phyloP scores from a whole-genome alignment of 257 asterid genomes.

The Fraxinus cuspidata region DNA sequence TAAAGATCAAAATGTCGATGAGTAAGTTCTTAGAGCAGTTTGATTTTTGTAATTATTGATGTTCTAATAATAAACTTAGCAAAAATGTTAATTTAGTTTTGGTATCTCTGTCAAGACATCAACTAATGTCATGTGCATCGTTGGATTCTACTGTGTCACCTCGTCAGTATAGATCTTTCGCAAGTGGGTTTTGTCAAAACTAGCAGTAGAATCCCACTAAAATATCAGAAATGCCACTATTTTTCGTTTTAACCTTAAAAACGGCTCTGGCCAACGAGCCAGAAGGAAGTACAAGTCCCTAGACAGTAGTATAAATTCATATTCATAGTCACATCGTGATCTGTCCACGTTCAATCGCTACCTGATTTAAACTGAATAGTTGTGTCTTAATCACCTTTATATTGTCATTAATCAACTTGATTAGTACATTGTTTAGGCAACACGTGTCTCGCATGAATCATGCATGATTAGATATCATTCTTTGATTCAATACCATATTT shows the following conservation, averaged over 20 bases:
- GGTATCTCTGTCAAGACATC: neutral
- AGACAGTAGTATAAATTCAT: too few species aligned
- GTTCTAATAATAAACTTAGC: neutral
- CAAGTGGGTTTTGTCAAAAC: slow-evolving; percentile 30
- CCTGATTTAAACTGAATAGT: slow-evolving; percentile 1
- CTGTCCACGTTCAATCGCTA: slow-evolving; percentile 27
- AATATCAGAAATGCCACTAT: slow-evolving; percentile 27
- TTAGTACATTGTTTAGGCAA: neutral
- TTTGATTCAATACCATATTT: slow-evolving; percentile 1
- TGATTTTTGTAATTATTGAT: slow-evolving; percentile 24
- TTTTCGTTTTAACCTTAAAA: slow-evolving; percentile 9
- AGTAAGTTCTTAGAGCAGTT: slow-evolving; percentile 27
- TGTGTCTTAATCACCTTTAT: slow-evolving; percentile 17
- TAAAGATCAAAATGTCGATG: slow-evolving; percentile 2
- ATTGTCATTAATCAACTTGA: slow-evolving; percentile 2
- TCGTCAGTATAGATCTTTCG: slow-evolving; percentile 34
- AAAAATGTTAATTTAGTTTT: neutral
- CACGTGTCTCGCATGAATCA: slow-evolving; percentile 10
- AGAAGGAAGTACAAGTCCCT: too few species aligned
- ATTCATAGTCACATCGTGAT: slow-evolving; percentile 11
- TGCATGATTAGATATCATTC: slow-evolving; percentile 25
- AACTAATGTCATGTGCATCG: slow-evolving; percentile 38
- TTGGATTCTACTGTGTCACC: slow-evolving; percentile 37
- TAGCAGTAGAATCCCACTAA: neutral
- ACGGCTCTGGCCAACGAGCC: slow-evolving; percentile 12